Conservation (phyloP, 352 stramenopile genomes). For the Phytophthora pisi region DNA sequence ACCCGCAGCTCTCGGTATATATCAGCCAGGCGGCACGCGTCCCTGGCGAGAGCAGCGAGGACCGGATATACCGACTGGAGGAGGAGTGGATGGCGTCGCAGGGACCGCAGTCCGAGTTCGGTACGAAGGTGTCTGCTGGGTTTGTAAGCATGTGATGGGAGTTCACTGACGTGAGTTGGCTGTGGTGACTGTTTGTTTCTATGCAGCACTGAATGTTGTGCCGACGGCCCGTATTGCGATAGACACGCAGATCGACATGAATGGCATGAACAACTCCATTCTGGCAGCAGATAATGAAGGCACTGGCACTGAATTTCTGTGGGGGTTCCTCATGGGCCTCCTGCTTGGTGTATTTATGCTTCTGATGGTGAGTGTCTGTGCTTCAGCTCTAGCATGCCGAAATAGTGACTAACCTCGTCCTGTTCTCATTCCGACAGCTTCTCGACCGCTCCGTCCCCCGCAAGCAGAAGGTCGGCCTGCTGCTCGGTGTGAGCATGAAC, state of each 20-base stretch:
- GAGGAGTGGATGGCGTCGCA: slow-evolving; percentile 90
- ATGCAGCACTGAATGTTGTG: slow-evolving; percentile 79
- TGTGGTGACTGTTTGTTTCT: slow-evolving; percentile 1
- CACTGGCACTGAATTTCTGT: slow-evolving; percentile 88
- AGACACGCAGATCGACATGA: slow-evolving; percentile 88
- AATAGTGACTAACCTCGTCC: not conserved
- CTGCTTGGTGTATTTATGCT: slow-evolving; percentile 91
- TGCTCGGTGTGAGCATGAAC: slow-evolving; percentile 89
- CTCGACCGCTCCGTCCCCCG: slow-evolving; percentile 85
- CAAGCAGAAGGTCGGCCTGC: slow-evolving; percentile 86
- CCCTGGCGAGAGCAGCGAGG: slow-evolving; percentile 78
- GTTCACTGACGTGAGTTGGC: too few species aligned
- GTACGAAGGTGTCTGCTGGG: slow-evolving; percentile 35
- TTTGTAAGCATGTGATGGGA: not conserved
- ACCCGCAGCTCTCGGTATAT: slow-evolving; percentile 83
- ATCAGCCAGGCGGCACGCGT: slow-evolving; percentile 84
- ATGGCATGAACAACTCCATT: slow-evolving; percentile 82
- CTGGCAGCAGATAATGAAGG: slow-evolving; percentile 88
- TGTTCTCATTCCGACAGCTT: slow-evolving; percentile 44
- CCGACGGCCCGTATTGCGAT: slow-evolving; percentile 70
- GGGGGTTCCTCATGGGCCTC: slow-evolving; percentile 88
- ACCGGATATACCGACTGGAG: slow-evolving; percentile 89
- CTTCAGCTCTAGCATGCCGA: not conserved
- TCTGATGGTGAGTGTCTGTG: slow-evolving; percentile 65
- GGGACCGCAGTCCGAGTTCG: slow-evolving; percentile 88